Base-by-base conservation (phyloP, 352 stramenopile species). In the Globisporangium barbulae region DNA sequence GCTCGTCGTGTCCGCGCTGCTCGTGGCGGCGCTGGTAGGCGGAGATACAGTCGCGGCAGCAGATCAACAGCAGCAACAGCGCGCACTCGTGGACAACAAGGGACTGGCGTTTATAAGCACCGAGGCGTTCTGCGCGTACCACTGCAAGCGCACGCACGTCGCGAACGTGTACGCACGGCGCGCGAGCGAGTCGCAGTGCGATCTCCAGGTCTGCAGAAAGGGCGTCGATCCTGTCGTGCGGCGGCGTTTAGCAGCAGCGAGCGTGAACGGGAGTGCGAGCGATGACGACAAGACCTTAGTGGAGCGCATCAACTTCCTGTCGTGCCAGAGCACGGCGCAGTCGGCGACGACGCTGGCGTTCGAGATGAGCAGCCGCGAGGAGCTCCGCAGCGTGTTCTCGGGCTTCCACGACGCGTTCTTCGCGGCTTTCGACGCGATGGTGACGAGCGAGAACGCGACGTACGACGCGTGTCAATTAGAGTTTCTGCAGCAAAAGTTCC, bases 381-480 rank as follows among this genome's bases (percentile, higher is more conserved):
- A 64, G 30, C 45, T 67, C 4, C 33, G 64, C 2, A 73, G 76
- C 35, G 74, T 88, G 39, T 85, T 90, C 33, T 61, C 59, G 21
- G 74, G 70, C 33, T 89, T 91, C 59, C 71, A 88, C 57, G 69
- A 77, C 21, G 73, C 79, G 12, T 91, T 91, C 56, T 89, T 89
- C 68, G 47, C 63, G 10, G 83, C 80, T 30, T 90, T 85, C 45
- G 78, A 93, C 70, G 71, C 73, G 12, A 86, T 91, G 76, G 25
- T 91, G 53, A 67, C 67, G 9, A 86, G 79, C 47, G 69, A 68
- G 21, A 84, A 87, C 68, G 69, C 85, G 22, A 85, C 65, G 19
- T 64, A 71, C 39, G 80, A 90, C 33, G 83, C 79, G 21, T 93
- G 83, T 30, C 76, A 90, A 52, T 52, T 93, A 30, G 74, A 83